Percentiles rank a stretch among this genome's conserved stretches.
Evolutionary conservation across 2,329 filamentous ascomycete genomes (phyloP).

Genomic region (Colletotrichum lini): DNA sequence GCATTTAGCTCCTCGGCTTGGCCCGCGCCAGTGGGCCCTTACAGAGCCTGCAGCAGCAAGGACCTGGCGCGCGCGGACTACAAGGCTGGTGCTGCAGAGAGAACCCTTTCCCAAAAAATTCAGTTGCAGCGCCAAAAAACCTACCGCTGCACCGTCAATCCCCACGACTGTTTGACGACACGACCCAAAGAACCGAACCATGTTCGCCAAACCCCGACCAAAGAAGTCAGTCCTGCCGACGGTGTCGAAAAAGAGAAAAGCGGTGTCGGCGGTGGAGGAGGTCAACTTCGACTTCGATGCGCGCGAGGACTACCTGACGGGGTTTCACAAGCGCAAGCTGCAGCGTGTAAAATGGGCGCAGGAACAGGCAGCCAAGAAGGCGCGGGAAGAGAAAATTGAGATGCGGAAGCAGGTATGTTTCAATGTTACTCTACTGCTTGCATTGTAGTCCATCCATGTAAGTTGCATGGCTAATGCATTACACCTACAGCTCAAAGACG

Average conservation of each 20-base stretch:
- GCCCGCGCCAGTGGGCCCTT: constrained; percentile 41
- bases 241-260: constrained; percentile 77
- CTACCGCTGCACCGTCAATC: constrained; percentile 26
- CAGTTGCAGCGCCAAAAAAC: constrained; percentile 27
- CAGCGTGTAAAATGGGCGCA: constrained; percentile 88
- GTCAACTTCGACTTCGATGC: constrained; percentile 87
- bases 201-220: constrained; percentile 71
- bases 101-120: constrained; percentile 19
- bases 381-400: constrained; percentile 81
- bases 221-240: constrained; percentile 72
- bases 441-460: not conserved
- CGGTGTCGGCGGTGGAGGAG: constrained; percentile 76
- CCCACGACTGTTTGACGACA: constrained; percentile 13
- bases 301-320: constrained; percentile 89
- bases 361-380: constrained; percentile 83
- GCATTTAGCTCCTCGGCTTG: constrained; percentile 40
- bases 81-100: constrained; percentile 36
- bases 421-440: not conserved
- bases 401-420: constrained; percentile 79
- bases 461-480: not conserved
- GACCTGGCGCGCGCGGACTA: constrained; percentile 16
- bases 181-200: constrained; percentile 44
- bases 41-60: constrained; percentile 34
- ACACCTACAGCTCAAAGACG: constrained; percentile 81
- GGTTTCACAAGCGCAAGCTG: constrained; percentile 96